Evolutionary conservation across 2,329 filamentous ascomycete species (phyloP).

Genomic region (Niveomyces coronatus): DNA sequence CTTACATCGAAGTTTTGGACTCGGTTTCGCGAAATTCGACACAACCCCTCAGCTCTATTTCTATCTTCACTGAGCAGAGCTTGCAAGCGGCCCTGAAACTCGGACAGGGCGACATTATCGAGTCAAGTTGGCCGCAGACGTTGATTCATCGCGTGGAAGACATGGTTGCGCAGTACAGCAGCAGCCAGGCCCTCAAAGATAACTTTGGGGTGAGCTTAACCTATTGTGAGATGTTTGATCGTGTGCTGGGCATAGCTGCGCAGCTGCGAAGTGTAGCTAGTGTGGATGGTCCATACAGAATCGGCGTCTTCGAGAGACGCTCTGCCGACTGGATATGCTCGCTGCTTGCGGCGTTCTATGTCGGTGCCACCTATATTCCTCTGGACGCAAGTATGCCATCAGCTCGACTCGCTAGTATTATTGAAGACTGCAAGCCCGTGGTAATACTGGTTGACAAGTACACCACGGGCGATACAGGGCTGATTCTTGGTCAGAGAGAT

Average conservation of each 20-base stretch:
- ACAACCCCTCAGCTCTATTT: conserved; percentile 10
- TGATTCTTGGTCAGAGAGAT: too few species aligned
- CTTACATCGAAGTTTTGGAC: conserved; percentile 15
- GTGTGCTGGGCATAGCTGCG: background rate
- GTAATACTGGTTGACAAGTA: conserved; percentile 15
- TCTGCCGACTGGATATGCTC: conserved; percentile 24
- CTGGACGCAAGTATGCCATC: conserved; percentile 26
- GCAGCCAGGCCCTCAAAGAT: background rate
- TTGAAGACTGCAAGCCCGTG: conserved; percentile 18
- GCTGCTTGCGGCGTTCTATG: conserved; percentile 28
- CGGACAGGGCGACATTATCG: background rate
- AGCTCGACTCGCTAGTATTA: conserved; percentile 21
- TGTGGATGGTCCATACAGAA: too few species aligned
- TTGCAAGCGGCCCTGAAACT: conserved; percentile 3
- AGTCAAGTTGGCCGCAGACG: background rate
- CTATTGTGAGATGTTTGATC: background rate
- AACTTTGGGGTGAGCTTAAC: background rate
- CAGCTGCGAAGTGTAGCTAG: too few species aligned
- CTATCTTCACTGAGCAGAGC: background rate
- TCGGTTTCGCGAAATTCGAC: conserved; percentile 12
- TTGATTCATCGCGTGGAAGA: background rate
- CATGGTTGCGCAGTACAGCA: background rate
- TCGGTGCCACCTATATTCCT: conserved; percentile 28
- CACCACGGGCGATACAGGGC: too few species aligned
- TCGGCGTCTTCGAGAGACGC: conserved; percentile 32